Evolutionary conservation across 208 protist genomes (phyloP), one percentile per base, ranked within the genome.

Genomic region (Leishmania lainsoni): DNA sequence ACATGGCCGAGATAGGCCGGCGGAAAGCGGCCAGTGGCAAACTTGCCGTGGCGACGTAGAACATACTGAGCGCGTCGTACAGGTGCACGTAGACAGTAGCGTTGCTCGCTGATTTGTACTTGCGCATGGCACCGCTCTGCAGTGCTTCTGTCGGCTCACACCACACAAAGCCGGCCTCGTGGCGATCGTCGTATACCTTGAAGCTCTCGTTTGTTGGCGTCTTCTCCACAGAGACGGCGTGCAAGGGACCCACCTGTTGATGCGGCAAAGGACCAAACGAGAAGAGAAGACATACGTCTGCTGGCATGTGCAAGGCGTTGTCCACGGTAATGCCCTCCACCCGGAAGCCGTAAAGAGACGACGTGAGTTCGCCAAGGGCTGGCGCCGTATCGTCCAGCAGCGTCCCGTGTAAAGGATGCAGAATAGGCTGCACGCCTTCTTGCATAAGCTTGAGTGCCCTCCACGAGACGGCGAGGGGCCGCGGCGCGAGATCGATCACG

Each of bases 31-130:
- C 63, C 26, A 97, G 79, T 22, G 89, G 81, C 20, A 97, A 70
- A 5, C 79, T 72, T 5, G 91, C 90, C 65, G 90, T 96, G 22
- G 86, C 87, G 29, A 96, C 74, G 87, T 97, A 97, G 85, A 97
- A 97, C 94, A 97, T 97, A 22, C 88, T 96, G 42, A 96, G 86
- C 10, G 93, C 94, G 79, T 97, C 87, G 85, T 96, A 97, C 5
- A 96, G 45, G 81, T 97, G 94, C 59, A 97, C 79, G 86, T 97
- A 96, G 20, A 97, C 51, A 2, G 79, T 86, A 29, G 88, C 76
- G 76, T 61, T 86, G 56, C 75, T 76, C 16, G 74, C 56, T 29
- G 90, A 76, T 78, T 96, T 93, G 80, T 89, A 96, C 79, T 89
- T 89, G 45, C 83, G 81, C 88, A 96, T 90, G 68, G 89, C 80